Evolutionary conservation across 768 basidiomycete species (phyloP).

Genomic region (Termitomyces bulborhizus): DNA sequence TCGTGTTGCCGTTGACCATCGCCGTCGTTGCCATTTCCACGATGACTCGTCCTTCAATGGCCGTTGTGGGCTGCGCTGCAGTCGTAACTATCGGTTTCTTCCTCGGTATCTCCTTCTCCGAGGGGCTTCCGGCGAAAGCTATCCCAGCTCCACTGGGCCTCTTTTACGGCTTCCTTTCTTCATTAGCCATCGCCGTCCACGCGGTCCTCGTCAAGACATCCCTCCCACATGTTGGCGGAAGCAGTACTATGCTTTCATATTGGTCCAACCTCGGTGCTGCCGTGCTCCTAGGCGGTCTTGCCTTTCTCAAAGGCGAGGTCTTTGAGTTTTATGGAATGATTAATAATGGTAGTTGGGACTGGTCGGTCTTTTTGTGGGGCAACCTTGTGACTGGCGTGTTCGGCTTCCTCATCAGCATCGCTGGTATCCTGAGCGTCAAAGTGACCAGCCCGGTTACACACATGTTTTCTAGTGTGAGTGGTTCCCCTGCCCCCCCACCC

Average conservation of each 20-base stretch:
- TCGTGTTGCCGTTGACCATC: conserved; percentile 77
- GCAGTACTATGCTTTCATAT: conserved; percentile 68
- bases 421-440: conserved; percentile 75
- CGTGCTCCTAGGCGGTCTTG: conserved; percentile 48
- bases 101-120: conserved; percentile 38
- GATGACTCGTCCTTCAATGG: conserved; percentile 48
- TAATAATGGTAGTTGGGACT: conserved; percentile 16
- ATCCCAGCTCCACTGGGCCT: conserved; percentile 52
- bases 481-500: too few relatives aligned
- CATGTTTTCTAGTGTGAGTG: conserved; percentile 55
- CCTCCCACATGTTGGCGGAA: conserved; percentile 61
- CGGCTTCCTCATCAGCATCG: conserved; percentile 78
- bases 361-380: conserved; percentile 24
- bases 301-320: conserved; percentile 63
- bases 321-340: conserved; percentile 46
- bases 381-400: conserved; percentile 48
- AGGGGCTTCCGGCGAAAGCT: conserved; percentile 37
- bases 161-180: conserved; percentile 61
- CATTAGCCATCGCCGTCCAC: conserved; percentile 68
- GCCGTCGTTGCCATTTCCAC: conserved; percentile 59
- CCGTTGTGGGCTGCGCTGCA: conserved; percentile 58
- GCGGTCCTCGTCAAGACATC: conserved; percentile 78
- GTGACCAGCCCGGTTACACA: conserved; percentile 82
- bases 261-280: conserved; percentile 70
- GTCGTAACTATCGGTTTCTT: conserved; percentile 77